Evolutionary conservation across 1,284 basidiomycete species (phyloP).

Genomic region (Leccinum pseudoinsigne): DNA sequence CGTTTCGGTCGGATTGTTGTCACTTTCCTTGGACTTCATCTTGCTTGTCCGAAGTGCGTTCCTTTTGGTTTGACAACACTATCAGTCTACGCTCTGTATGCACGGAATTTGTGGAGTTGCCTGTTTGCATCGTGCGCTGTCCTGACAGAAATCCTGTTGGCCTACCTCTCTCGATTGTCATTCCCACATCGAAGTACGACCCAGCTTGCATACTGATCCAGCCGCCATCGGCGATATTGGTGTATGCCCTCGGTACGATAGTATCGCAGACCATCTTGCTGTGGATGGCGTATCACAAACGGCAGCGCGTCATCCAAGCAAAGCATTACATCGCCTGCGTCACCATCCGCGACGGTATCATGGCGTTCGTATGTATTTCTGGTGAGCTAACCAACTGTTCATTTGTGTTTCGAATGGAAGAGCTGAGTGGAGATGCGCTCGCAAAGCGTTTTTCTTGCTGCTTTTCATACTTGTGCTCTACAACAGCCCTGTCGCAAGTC

Average conservation of each 20-base stretch:
- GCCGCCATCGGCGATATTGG: conserved; percentile 12
- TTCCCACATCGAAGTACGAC: conserved; percentile 17
- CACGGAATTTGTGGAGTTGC: conserved; percentile 3
- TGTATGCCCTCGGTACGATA: conserved; percentile 13
- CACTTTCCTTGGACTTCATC: conserved; percentile 16
- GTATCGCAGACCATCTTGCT: conserved; percentile 21
- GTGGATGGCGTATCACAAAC: conserved; percentile 19
- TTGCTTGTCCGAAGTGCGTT: conserved; percentile 24
- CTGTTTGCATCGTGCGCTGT: conserved; percentile 8
- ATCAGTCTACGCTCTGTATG: conserved; percentile 24
- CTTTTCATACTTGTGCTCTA: conserved; percentile 6
- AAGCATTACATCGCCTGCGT: conserved; percentile 13
- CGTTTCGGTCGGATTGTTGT: conserved; percentile 7
- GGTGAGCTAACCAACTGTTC: conserved; percentile 11
- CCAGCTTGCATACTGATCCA: conserved; percentile 12
- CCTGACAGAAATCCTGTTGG: conserved; percentile 10
- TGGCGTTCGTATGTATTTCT: conserved; percentile 18
- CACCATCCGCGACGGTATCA: conserved; percentile 28
- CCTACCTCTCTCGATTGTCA: not conserved
- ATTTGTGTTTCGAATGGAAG: not conserved
- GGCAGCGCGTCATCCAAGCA: not conserved
- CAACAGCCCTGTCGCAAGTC: conserved; percentile 9
- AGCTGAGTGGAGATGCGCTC: not conserved
- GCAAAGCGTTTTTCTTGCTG: conserved; percentile 12
- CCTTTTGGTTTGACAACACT: not conserved